Conservation (phyloP, 2,329 filamentous ascomycete species). For the Biscogniauxia marginata region DNA sequence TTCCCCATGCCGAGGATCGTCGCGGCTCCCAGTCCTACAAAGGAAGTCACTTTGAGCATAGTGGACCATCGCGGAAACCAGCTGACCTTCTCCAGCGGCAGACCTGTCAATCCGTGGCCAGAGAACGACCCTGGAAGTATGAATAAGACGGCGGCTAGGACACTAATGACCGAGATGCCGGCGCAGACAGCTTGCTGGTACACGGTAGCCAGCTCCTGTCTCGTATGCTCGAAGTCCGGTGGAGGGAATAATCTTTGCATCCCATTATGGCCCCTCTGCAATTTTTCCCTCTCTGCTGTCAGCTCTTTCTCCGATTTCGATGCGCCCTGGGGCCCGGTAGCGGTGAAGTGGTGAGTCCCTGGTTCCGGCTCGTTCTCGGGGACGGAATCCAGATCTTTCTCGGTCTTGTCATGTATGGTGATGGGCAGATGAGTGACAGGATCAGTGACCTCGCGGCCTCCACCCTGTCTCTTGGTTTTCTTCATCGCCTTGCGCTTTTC, state of each 20-base stretch:
- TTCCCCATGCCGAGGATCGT: constrained; percentile 48
- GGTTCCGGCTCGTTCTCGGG: constrained; percentile 37
- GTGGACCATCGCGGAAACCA: constrained; percentile 16
- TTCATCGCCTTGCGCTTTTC: constrained; percentile 50
- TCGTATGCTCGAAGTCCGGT: constrained; percentile 45
- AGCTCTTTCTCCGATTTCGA: constrained; percentile 41
- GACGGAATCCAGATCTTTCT: constrained; percentile 52
- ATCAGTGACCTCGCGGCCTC: constrained; percentile 66
- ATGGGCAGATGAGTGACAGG: constrained; percentile 71
- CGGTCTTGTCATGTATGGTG: constrained; percentile 66
- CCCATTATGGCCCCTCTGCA: constrained; percentile 40
- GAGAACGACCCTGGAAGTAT: constrained; percentile 23
- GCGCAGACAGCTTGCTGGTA: constrained; percentile 38
- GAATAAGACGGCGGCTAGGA: constrained; percentile 26
- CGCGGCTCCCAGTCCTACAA: constrained; percentile 26
- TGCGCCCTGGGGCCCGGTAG: constrained; percentile 38
- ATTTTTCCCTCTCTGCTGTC: constrained; percentile 32
- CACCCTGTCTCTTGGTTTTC: constrained; percentile 42
- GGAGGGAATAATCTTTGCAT: constrained; percentile 47
- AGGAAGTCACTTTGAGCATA: constrained; percentile 24
- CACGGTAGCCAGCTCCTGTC: constrained; percentile 30
- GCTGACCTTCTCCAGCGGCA: not conserved
- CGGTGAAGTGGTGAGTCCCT: constrained; percentile 37
- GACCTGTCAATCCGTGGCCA: constrained; percentile 4
- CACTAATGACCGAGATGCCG: constrained; percentile 35